phyloP scores from a whole-genome alignment of 73 alveolate genomes.

The Tetrahymena thermophila region DNA sequence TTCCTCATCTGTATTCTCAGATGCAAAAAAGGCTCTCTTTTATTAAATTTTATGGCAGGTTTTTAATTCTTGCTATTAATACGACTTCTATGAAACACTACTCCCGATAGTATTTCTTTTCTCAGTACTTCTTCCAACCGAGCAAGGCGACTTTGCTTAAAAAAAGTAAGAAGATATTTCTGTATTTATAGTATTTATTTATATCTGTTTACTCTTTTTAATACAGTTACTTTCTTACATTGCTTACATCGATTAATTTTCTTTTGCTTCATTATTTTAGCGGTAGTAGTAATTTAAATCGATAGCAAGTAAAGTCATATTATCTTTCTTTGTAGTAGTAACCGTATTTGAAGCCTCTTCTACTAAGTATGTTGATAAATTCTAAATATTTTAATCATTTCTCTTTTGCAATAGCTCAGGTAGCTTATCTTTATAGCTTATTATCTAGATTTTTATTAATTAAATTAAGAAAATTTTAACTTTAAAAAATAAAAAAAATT shows the following conservation, averaged over 20 bases:
- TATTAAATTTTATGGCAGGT: not conserved
- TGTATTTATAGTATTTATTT: not conserved
- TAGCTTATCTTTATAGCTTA: not conserved
- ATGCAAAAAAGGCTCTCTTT: not conserved
- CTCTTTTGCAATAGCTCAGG: not conserved
- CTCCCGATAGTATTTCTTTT: not conserved
- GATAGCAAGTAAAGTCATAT: constrained; percentile 20
- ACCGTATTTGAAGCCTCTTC: constrained; percentile 1
- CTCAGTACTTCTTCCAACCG: not conserved
- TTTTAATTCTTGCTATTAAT: not conserved
- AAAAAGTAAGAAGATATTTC: not conserved
- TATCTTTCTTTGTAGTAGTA: constrained; percentile 27
- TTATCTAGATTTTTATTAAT: not conserved
- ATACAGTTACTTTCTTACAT: not conserved
- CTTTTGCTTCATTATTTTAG: not conserved
- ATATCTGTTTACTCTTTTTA: not conserved
- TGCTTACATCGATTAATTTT: not conserved
- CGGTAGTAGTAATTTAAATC: not conserved
- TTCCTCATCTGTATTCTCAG: not conserved
- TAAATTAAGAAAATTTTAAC: not conserved
- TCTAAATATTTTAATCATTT: not conserved
- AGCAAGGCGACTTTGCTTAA: not conserved
- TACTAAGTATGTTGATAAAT: constrained; percentile 10
- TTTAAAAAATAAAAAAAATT: not conserved
- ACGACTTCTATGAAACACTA: not conserved